Evolutionary conservation across 202 grass and related monocot species (phyloP).

Genomic region (Zizania palustris): DNA sequence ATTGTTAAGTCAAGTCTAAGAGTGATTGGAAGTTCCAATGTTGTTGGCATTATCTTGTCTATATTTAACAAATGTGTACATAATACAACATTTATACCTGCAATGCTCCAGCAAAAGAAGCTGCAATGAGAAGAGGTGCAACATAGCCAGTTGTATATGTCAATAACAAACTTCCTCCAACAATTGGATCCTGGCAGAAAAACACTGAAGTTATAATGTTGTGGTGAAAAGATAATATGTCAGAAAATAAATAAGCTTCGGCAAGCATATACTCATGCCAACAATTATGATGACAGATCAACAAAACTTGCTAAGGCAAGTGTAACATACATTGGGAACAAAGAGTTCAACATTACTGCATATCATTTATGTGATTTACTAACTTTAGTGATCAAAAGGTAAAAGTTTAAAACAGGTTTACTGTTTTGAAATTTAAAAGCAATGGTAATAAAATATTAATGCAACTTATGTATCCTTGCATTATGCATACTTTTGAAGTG

Average conservation of each 20-base stretch:
- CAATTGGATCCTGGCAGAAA: conserved; percentile 72
- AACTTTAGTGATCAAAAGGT: conserved; percentile 12
- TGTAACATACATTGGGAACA: neutral
- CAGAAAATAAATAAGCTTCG: conserved; percentile 10
- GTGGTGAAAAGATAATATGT: neutral
- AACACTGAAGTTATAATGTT: conserved; percentile 28
- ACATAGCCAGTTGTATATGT: conserved; percentile 97
- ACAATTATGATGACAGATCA: conserved; percentile 1
- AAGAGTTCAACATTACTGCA: neutral
- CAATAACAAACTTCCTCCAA: conserved; percentile 88
- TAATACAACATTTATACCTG: conserved; percentile 47
- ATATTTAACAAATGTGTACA: too few species aligned
- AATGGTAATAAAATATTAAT: conserved; percentile 22
- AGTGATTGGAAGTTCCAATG: conserved; percentile 13
- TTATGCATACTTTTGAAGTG: conserved; percentile 78
- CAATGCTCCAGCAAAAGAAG: conserved; percentile 95
- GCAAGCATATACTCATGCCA: neutral
- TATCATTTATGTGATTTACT: neutral
- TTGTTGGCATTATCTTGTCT: conserved; percentile 4
- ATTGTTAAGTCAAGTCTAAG: conserved; percentile 16
- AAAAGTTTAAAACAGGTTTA: neutral
- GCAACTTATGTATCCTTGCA: conserved; percentile 20
- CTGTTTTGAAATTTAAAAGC: neutral
- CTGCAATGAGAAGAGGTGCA: conserved; percentile 91
- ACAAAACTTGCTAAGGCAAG: neutral